A percentile compares a stretch with the other conserved stretches of the same genome.
Evolutionary conservation across 495 filamentous ascomycete species (phyloP).

Genomic region (Podospora australis): DNA sequence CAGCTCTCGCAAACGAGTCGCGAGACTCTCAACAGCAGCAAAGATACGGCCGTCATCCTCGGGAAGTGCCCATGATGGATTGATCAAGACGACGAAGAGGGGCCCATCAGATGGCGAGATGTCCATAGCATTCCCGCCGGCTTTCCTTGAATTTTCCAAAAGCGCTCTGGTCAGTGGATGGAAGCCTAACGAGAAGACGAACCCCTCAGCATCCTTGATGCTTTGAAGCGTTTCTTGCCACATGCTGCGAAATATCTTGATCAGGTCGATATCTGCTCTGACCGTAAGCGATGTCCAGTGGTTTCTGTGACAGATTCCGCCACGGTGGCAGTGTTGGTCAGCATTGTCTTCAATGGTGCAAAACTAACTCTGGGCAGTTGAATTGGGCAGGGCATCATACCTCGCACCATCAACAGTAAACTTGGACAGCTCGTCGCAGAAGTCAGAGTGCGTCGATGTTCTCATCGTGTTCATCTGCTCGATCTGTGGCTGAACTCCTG

Average conservation of each 20-base stretch:
- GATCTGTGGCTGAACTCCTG: background rate
- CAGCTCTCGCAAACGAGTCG: slow-evolving; percentile 1
- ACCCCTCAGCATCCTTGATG: slow-evolving; percentile 4
- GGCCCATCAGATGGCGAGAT: slow-evolving; percentile 15
- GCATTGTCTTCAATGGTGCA: no score
- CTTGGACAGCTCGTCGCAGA: background rate
- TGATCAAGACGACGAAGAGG: slow-evolving; percentile 16
- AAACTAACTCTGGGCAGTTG: no score
- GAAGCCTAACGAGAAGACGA: slow-evolving; percentile 16
- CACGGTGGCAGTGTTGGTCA: no score
- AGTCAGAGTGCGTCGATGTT: background rate
- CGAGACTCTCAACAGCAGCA: slow-evolving; percentile 1
- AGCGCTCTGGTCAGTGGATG: slow-evolving; percentile 24
- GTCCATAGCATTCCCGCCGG: slow-evolving; percentile 27
- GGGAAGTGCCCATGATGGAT: slow-evolving; percentile 7
- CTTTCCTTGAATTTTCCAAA: slow-evolving; percentile 11
- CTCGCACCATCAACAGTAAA: background rate
- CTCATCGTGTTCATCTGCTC: background rate
- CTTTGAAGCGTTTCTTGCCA: slow-evolving; percentile 7
- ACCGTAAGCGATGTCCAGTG: background rate
- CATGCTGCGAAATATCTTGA: slow-evolving; percentile 5
- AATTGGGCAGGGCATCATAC: no score
- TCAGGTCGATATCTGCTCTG: background rate
- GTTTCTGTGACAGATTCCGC: no score
- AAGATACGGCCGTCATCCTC: slow-evolving; percentile 13